phyloP scores from a whole-genome alignment of 2,329 filamentous ascomycete species.

The Coleophoma eucalyptorum region DNA sequence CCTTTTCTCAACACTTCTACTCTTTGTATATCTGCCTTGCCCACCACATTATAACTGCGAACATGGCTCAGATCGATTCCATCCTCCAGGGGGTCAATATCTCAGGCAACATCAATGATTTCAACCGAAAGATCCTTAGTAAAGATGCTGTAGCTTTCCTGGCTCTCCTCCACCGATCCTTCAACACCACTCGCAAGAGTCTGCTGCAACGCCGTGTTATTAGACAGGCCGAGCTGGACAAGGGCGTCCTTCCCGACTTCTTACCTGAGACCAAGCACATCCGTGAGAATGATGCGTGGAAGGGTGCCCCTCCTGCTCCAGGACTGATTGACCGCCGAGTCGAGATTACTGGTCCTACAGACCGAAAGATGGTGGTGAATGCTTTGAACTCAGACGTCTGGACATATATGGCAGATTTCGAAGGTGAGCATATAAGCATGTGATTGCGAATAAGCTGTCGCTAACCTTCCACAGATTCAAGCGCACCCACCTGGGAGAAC shows the following conservation, averaged over 20 bases:
- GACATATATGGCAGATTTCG: slow-evolving; percentile 99
- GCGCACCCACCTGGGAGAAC: slow-evolving; percentile 96
- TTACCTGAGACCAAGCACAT: slow-evolving; percentile 94
- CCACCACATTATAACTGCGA: slow-evolving; percentile 3
- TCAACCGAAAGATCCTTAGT: slow-evolving; percentile 86
- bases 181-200: slow-evolving; percentile 83
- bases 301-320: slow-evolving; percentile 83
- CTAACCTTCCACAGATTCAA: slow-evolving; percentile 63
- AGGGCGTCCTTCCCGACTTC: slow-evolving; percentile 86
- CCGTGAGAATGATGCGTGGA: slow-evolving; percentile 92
- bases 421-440: slow-evolving; percentile 56
- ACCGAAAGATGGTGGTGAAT: slow-evolving; percentile 99
- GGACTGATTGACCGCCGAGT: slow-evolving; percentile 90
- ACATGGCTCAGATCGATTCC: slow-evolving; percentile 66
- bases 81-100: slow-evolving; percentile 87
- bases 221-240: slow-evolving; percentile 91
- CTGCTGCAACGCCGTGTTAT: slow-evolving; percentile 82
- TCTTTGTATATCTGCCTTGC: neutral
- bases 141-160: slow-evolving; percentile 90
- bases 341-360: slow-evolving; percentile 95
- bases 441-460: neutral
- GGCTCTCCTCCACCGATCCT: slow-evolving; percentile 89
- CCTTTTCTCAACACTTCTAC: neutral
- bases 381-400: slow-evolving; percentile 93
- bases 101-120: slow-evolving; percentile 72